A percentile compares a stretch with the other conserved stretches of the same genome.
Conservation (phyloP, 768 basidiomycete species). For the Crepidotus variabilis region DNA sequence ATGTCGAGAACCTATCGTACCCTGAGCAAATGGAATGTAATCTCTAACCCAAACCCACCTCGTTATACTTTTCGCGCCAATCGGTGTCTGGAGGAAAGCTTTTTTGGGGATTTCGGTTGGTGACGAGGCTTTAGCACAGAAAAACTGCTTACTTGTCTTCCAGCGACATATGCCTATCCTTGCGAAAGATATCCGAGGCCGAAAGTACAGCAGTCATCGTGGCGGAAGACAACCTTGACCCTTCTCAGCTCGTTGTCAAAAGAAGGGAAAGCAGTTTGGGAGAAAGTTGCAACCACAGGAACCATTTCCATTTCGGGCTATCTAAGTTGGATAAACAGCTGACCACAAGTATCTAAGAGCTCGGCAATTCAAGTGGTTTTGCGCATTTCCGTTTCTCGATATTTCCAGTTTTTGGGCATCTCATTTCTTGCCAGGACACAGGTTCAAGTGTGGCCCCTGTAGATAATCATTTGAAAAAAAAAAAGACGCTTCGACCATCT, state of each 20-base stretch:
- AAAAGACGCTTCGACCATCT: neutral
- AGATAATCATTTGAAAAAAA: constrained; percentile 1
- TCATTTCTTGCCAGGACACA: constrained; percentile 89
- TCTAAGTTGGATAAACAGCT: neutral
- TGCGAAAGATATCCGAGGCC: constrained; percentile 52
- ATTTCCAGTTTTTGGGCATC: constrained; percentile 76
- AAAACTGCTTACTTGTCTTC: constrained; percentile 57
- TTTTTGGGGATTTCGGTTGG: constrained; percentile 17
- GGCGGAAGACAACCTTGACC: constrained; percentile 5
- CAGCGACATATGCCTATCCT: constrained; percentile 56
- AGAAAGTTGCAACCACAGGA: constrained; percentile 16
- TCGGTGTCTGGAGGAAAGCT: constrained; percentile 60
- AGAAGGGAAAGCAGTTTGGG: constrained; percentile 17
- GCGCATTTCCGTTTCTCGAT: constrained; percentile 85
- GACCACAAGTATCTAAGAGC: neutral
- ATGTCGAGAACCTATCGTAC: constrained; percentile 63
- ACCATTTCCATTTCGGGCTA: constrained; percentile 9
- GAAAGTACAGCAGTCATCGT: constrained; percentile 66
- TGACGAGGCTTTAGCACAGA: constrained; percentile 5
- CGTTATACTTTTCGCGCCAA: constrained; percentile 78
- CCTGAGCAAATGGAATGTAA: neutral
- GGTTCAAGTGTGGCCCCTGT: constrained; percentile 80
- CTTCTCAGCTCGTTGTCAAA: constrained; percentile 11
- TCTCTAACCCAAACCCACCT: constrained; percentile 31
- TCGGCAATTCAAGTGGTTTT: constrained; percentile 67